A percentile compares a stretch with the other conserved stretches of the same genome.
Evolutionary conservation across 768 basidiomycete species (phyloP).

Genomic region (Phanerochaete sordida): DNA sequence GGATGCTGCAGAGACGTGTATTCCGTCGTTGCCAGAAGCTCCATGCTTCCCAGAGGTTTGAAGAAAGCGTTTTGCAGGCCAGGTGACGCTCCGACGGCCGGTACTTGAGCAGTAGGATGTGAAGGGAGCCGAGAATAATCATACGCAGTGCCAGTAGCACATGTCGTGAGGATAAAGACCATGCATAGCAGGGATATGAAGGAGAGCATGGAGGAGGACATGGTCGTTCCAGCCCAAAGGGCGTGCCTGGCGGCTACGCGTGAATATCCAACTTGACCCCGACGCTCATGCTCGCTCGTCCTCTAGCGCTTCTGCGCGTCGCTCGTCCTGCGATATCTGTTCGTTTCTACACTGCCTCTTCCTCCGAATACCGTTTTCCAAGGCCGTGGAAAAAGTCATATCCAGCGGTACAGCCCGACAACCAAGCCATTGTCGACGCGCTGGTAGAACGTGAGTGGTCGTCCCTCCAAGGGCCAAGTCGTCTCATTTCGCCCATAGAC

Average conservation of each 20-base stretch:
- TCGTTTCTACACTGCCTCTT: neutral
- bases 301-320: neutral
- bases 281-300: neutral
- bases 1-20: conserved; percentile 43
- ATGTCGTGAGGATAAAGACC: neutral
- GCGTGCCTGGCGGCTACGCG: neutral
- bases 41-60: conserved; percentile 10
- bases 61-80: neutral
- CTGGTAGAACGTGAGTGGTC: neutral
- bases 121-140: too few relatives aligned
- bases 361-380: too few relatives aligned
- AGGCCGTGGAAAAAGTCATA: too few relatives aligned
- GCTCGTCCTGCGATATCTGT: neutral
- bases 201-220: neutral
- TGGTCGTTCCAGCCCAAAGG: neutral
- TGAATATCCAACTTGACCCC: conserved; percentile 1
- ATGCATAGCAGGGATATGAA: neutral
- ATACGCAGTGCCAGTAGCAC: neutral
- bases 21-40: conserved; percentile 3
- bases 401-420: neutral
- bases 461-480: neutral
- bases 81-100: too few relatives aligned
- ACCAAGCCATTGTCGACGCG: neutral
- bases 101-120: too few relatives aligned
- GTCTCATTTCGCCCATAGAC: neutral